These are phyloP conservation scores for Spinacia oleracea DNA, from an alignment of 179 eudicot species.

Conservation along the genomic window DNA sequence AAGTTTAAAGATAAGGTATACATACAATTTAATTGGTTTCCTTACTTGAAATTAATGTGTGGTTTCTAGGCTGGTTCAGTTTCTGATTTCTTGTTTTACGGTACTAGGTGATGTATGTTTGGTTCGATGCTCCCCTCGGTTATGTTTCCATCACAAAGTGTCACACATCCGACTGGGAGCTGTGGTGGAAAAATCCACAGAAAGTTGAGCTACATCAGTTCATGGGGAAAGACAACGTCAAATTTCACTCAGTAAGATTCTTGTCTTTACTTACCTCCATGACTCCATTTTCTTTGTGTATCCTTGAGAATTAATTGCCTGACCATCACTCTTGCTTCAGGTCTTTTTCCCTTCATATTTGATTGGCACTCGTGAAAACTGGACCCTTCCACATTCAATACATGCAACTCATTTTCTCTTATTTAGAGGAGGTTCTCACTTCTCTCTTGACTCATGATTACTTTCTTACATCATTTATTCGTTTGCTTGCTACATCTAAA, in stretches of 20 bases:
- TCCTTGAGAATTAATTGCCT: not conserved
- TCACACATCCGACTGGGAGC: slow-evolving; percentile 78
- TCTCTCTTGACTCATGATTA: not conserved
- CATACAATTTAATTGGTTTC: not conserved
- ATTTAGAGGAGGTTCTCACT: not conserved
- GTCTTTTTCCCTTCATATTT: slow-evolving; percentile 11
- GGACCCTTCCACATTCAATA: slow-evolving; percentile 76
- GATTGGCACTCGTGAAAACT: slow-evolving; percentile 53
- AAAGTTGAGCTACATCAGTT: slow-evolving; percentile 83
- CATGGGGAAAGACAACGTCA: slow-evolving; percentile 95
- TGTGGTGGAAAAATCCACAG: slow-evolving; percentile 92
- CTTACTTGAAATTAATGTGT: too few relatives aligned
- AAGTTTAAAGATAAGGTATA: slow-evolving; percentile 61
- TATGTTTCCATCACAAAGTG: slow-evolving; percentile 80
- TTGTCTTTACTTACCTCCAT: not conserved
- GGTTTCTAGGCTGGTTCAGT: not conserved
- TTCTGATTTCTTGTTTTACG: not conserved
- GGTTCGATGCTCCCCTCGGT: slow-evolving; percentile 94
- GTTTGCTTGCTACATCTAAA: not conserved
- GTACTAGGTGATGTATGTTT: slow-evolving; percentile 78
- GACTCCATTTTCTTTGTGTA: not conserved
- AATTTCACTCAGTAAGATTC: slow-evolving; percentile 66
- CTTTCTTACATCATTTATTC: not conserved
- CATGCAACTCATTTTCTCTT: slow-evolving; percentile 65
- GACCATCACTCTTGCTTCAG: not conserved